Evolutionary conservation across 83 land plant species (phyloP).

Genomic region (Diphasiastrum complanatum): DNA sequence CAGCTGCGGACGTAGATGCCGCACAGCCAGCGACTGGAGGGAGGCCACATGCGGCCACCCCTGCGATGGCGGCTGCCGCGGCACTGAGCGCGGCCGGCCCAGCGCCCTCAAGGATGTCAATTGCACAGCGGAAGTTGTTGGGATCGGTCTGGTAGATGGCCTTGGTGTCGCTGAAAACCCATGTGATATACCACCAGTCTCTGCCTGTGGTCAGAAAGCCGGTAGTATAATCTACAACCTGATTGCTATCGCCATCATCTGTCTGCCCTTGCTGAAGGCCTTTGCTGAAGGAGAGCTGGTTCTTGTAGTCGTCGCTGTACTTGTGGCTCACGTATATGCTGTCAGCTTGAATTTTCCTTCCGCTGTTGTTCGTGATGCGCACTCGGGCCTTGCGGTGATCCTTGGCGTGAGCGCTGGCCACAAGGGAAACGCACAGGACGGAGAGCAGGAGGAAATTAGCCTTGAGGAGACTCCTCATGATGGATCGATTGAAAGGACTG

Average conservation of each 20-base stretch:
- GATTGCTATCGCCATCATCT: not conserved
- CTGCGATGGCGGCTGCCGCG: not conserved
- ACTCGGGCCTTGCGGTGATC: not conserved
- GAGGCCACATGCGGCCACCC: not conserved
- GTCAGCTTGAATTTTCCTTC: not conserved
- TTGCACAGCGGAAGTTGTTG: no score
- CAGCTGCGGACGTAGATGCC: not conserved
- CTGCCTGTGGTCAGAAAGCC: no score
- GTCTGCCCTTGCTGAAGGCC: not conserved
- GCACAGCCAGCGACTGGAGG: not conserved
- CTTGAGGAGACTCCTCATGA: no score
- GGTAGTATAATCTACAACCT: no score
- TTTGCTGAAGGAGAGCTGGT: not conserved
- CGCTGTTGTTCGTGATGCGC: not conserved
- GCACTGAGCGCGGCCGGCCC: not conserved
- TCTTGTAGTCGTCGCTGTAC: not conserved
- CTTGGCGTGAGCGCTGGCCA: not conserved
- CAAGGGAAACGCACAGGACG: constrained; percentile 7
- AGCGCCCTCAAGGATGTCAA: not conserved
- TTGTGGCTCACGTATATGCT: constrained; percentile 2
- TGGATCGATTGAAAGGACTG: no score
- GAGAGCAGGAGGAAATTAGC: constrained; percentile 2
- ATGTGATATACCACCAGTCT: not conserved
- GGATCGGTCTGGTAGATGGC: not conserved
- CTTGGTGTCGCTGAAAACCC: not conserved